Percentiles rank a stretch among this genome's conserved stretches.
Evolutionary conservation across 176 grass and related monocot genomes (phyloP).

Genomic region (Poa annua): DNA sequence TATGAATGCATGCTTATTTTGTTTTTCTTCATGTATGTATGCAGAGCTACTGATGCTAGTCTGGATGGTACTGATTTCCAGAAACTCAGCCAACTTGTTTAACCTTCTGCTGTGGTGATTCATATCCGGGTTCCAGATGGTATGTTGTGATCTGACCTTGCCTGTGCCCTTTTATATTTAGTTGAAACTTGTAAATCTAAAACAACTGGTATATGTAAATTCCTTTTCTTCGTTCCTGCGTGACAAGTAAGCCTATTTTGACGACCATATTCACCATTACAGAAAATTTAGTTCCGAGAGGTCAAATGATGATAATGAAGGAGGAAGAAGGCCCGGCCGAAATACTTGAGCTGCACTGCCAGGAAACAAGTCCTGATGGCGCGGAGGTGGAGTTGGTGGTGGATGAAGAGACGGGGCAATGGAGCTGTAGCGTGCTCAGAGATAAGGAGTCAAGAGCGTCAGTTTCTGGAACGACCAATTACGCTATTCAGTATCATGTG

Average conservation of each 20-base stretch:
- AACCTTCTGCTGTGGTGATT: background rate
- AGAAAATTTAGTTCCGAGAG: background rate
- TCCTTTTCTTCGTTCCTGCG: background rate
- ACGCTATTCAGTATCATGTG: too few species aligned
- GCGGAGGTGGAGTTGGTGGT: background rate
- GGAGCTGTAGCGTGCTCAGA: too few species aligned
- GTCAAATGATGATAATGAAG: background rate
- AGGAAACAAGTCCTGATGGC: too few species aligned
- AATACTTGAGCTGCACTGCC: background rate
- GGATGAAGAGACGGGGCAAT: too few species aligned
- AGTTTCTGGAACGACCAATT: too few species aligned
- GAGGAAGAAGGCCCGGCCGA: too few species aligned
- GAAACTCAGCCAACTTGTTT: background rate
- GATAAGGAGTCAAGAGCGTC: too few species aligned
- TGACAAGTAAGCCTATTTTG: background rate
- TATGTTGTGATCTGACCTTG: constrained; percentile 10
- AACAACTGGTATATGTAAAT: constrained; percentile 1
- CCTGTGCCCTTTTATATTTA: background rate
- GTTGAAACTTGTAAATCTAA: background rate
- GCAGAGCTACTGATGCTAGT: background rate
- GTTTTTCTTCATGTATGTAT: background rate
- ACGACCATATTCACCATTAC: background rate
- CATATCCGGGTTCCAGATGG: background rate
- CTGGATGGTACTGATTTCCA: background rate
- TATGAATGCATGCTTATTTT: background rate